phyloP scores from a whole-genome alignment of 495 filamentous ascomycete species.

The Usnea hakonensis region DNA sequence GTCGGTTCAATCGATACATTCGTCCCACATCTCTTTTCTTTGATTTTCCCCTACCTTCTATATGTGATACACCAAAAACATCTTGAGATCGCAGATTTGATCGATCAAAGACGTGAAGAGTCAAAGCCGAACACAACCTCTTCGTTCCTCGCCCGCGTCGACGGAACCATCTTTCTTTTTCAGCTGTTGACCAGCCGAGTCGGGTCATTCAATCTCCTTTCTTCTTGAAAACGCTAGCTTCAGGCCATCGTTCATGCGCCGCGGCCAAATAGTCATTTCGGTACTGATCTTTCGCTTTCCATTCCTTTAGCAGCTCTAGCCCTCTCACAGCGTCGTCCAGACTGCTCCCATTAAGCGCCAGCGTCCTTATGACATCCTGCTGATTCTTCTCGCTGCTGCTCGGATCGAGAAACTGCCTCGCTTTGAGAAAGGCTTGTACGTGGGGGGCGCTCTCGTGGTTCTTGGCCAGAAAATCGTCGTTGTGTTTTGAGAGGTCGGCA shows the following conservation, averaged over 20 bases:
- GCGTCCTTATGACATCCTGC: constrained; percentile 50
- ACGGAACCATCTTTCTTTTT: background rate
- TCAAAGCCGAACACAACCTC: background rate
- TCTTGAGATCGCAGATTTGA: background rate
- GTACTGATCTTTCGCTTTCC: constrained; percentile 47
- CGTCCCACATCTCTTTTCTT: background rate
- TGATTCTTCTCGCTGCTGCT: constrained; percentile 49
- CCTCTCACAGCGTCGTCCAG: constrained; percentile 55
- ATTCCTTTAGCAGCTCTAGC: constrained; percentile 50
- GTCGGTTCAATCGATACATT: background rate
- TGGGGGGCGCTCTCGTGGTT: constrained; percentile 58
- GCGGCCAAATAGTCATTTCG: constrained; percentile 52
- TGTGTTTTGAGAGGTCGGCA: constrained; percentile 53
- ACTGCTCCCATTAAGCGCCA: constrained; percentile 40
- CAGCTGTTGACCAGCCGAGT: background rate
- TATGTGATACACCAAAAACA: background rate
- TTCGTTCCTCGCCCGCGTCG: background rate
- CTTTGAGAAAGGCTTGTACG: constrained; percentile 54
- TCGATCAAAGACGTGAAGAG: background rate
- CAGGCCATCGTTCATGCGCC: constrained; percentile 63
- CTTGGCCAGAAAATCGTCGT: constrained; percentile 55
- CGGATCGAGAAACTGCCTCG: constrained; percentile 51
- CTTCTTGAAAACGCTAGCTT: constrained; percentile 51
- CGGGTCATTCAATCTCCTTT: background rate
- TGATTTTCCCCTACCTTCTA: background rate